Conservation (phyloP, 1,284 basidiomycete genomes). For the Ceratobasidium sp. region DNA sequence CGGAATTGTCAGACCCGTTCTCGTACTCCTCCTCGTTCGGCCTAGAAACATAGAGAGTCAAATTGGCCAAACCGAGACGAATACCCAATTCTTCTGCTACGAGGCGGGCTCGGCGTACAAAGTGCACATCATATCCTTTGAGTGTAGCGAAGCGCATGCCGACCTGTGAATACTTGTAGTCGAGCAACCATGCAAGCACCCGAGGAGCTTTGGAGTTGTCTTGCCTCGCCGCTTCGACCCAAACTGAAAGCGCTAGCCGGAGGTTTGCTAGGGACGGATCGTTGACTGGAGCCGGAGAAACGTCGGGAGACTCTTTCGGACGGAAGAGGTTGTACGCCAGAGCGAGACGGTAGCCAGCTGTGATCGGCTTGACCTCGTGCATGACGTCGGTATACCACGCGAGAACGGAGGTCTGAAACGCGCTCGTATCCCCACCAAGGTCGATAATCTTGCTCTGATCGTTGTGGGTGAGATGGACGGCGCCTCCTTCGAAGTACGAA, state of each 20-base stretch:
- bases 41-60: not conserved
- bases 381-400: conserved; percentile 66
- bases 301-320: conserved; percentile 12
- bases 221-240: not conserved
- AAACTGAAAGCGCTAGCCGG: too few relatives aligned
- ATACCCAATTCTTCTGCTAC: conserved; percentile 1
- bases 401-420: conserved; percentile 58
- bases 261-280: too few relatives aligned
- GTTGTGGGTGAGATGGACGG: conserved; percentile 55
- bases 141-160: conserved; percentile 46
- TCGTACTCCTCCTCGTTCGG: too few relatives aligned
- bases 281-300: too few relatives aligned
- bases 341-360: conserved; percentile 62
- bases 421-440: conserved; percentile 53
- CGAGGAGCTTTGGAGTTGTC: conserved; percentile 38
- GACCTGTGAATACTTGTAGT: conserved; percentile 53
- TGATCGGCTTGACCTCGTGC: conserved; percentile 63
- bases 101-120: conserved; percentile 46
- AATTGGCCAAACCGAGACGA: conserved; percentile 16
- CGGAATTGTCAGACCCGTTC: too few relatives aligned
- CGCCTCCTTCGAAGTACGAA: conserved; percentile 61
- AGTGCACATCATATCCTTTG: conserved; percentile 47
- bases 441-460: conserved; percentile 52
- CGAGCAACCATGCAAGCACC: conserved; percentile 54
- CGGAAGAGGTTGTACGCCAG: conserved; percentile 62